These are phyloP conservation scores for Schwanniomyces vanrijiae DNA, from an alignment of 805 yeast genomes.

Conservation along the genomic window DNA sequence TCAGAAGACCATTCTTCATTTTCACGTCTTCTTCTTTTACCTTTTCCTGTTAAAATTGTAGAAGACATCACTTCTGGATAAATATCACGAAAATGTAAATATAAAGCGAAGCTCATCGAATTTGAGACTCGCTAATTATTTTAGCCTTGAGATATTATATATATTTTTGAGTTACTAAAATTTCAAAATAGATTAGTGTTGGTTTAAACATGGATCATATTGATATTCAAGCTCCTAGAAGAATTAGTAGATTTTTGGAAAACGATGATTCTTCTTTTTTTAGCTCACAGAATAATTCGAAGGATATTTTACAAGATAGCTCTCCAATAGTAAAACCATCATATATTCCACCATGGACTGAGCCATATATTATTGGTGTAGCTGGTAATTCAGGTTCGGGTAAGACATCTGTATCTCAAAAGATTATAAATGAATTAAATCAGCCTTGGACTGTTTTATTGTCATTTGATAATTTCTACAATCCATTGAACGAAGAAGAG, in stretches of 20 bases:
- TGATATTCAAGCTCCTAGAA: slow-evolving; percentile 1
- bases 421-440: slow-evolving; percentile 70
- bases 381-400: slow-evolving; percentile 72
- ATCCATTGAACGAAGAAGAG: slow-evolving; percentile 65
- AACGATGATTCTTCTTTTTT: slow-evolving; percentile 26
- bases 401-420: slow-evolving; percentile 86
- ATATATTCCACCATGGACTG: slow-evolving; percentile 44
- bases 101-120: slow-evolving; percentile 1
- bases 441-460: slow-evolving; percentile 94
- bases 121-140: neutral
- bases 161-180: neutral
- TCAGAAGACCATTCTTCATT: slow-evolving; percentile 16
- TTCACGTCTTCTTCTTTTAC: slow-evolving; percentile 13
- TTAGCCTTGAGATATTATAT: neutral
- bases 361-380: slow-evolving; percentile 47
- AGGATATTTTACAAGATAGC: neutral
- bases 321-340: slow-evolving; percentile 9
- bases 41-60: slow-evolving; percentile 10
- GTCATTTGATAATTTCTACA: slow-evolving; percentile 89
- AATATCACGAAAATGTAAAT: neutral
- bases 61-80: slow-evolving; percentile 5
- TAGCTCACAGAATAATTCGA: slow-evolving; percentile 10
- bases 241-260: slow-evolving; percentile 24
- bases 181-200: neutral
- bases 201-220: neutral